A percentile compares a stretch with the other conserved stretches of the same genome.
Evolutionary conservation across 2,329 filamentous ascomycete genomes (phyloP).

Genomic region (Sclerotinia trifoliorum): DNA sequence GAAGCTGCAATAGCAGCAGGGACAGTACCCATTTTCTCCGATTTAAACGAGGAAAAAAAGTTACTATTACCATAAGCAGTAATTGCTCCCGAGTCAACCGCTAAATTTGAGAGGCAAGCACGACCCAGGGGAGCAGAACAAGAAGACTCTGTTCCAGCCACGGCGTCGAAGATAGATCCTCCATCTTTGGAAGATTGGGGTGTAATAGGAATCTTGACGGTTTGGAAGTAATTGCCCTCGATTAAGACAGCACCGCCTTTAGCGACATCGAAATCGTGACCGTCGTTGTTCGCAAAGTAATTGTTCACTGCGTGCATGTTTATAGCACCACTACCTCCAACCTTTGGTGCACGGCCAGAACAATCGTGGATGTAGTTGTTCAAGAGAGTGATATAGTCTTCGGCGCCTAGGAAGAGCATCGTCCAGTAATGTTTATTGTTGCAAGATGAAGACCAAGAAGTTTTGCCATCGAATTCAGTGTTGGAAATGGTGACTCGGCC

Average conservation of each 20-base stretch:
- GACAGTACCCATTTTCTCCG: not conserved
- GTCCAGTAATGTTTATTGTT: constrained; percentile 50
- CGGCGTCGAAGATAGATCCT: constrained; percentile 12
- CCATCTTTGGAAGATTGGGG: not conserved
- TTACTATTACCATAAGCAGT: not conserved
- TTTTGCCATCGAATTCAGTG: constrained; percentile 46
- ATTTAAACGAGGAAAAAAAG: constrained; percentile 11
- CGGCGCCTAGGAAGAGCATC: constrained; percentile 42
- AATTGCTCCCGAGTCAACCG: constrained; percentile 14
- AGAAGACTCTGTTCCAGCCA: constrained; percentile 6
- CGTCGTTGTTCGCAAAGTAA: constrained; percentile 43
- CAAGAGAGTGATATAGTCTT: constrained; percentile 43
- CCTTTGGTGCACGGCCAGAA: constrained; percentile 45
- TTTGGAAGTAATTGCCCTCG: constrained; percentile 47
- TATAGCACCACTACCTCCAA: constrained; percentile 39
- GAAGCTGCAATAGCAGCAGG: constrained; percentile 14
- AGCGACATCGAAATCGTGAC: constrained; percentile 47
- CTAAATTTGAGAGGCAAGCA: constrained; percentile 24
- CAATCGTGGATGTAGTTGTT: constrained; percentile 46
- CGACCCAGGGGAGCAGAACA: constrained; percentile 23
- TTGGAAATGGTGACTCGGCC: constrained; percentile 47
- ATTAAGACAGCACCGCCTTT: constrained; percentile 39
- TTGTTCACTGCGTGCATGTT: constrained; percentile 45
- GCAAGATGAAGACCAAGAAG: constrained; percentile 45
- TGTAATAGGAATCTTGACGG: constrained; percentile 38